Percentiles rank a stretch among this genome's conserved stretches.
Evolutionary conservation across 1,284 basidiomycete species (phyloP).

Genomic region (Microbotryomycetes sp.): DNA sequence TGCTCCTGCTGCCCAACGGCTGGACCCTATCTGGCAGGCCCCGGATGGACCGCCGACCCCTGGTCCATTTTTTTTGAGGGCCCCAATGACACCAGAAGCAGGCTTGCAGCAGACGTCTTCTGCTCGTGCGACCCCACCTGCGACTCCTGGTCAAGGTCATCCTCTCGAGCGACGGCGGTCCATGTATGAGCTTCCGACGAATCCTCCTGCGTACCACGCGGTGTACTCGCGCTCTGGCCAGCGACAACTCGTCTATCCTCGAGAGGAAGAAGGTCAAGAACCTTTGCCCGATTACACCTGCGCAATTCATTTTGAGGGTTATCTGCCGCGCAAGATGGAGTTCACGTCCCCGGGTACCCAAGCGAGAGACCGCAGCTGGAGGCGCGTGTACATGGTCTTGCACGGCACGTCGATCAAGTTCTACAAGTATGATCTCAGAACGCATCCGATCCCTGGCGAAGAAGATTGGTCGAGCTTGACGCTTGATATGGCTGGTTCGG

Average conservation of each 20-base stretch:
- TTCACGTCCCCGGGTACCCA: conserved; percentile 77
- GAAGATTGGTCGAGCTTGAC: conserved; percentile 18
- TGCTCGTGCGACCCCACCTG: background rate
- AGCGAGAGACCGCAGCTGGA: conserved; percentile 85
- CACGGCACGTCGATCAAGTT: conserved; percentile 84
- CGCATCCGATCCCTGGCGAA: conserved; percentile 40
- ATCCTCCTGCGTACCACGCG: conserved; percentile 44
- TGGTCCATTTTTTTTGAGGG: conserved; percentile 17
- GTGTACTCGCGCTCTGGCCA: conserved; percentile 38
- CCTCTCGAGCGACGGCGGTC: conserved; percentile 42
- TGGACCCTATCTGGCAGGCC: conserved; percentile 24
- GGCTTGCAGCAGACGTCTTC: background rate
- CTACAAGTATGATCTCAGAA: conserved; percentile 58
- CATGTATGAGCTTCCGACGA: conserved; percentile 42
- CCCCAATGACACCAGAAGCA: background rate
- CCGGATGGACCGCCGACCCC: conserved; percentile 7
- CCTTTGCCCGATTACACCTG: conserved; percentile 75
- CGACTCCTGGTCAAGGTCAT: background rate
- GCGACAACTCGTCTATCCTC: conserved; percentile 35
- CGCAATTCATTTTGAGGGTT: conserved; percentile 72
- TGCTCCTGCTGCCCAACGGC: background rate
- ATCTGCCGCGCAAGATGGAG: conserved; percentile 91
- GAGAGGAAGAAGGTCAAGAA: conserved; percentile 72
- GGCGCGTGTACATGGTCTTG: conserved; percentile 76
- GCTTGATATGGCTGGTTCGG: conserved; percentile 25